phyloP scores from a whole-genome alignment of 179 eudicot species.

The Sideroxylon spinosum region DNA sequence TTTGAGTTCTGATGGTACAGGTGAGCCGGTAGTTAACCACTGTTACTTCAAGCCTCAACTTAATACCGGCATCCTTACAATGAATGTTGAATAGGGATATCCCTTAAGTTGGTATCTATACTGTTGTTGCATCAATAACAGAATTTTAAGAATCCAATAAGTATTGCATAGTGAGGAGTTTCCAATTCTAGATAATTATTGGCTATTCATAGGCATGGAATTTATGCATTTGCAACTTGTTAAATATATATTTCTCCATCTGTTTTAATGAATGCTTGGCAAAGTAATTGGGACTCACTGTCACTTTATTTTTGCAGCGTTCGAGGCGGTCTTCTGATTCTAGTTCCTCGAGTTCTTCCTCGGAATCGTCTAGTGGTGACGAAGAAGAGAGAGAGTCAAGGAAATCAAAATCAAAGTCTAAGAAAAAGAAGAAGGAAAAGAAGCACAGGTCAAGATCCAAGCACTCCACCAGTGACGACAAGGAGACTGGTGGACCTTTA shows the following conservation, averaged over 20 bases:
- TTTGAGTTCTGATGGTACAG: background rate
- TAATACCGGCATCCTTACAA: background rate
- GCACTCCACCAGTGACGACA: constrained; percentile 44
- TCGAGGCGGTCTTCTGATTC: constrained; percentile 73
- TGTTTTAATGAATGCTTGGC: background rate
- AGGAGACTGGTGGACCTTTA: constrained; percentile 68
- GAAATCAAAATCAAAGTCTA: constrained; percentile 69
- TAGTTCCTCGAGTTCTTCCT: constrained; percentile 68
- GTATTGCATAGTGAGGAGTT: background rate
- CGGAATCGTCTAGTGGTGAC: constrained; percentile 80
- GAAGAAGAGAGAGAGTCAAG: constrained; percentile 74
- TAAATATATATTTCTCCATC: background rate
- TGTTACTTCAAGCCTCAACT: background rate
- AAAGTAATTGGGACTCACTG: background rate
- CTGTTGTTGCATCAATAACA: background rate
- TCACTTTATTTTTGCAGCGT: constrained; percentile 36
- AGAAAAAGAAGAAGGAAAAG: constrained; percentile 62
- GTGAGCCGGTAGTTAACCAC: background rate
- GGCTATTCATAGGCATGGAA: background rate
- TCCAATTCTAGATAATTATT: background rate
- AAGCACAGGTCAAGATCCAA: constrained; percentile 69
- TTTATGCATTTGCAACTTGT: background rate
- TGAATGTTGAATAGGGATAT: background rate
- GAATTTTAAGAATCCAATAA: background rate
- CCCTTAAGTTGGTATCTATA: background rate